phyloP scores from a whole-genome alignment of 371 early-diverging fungal genomes.

The Mucor lusitanicus region DNA sequence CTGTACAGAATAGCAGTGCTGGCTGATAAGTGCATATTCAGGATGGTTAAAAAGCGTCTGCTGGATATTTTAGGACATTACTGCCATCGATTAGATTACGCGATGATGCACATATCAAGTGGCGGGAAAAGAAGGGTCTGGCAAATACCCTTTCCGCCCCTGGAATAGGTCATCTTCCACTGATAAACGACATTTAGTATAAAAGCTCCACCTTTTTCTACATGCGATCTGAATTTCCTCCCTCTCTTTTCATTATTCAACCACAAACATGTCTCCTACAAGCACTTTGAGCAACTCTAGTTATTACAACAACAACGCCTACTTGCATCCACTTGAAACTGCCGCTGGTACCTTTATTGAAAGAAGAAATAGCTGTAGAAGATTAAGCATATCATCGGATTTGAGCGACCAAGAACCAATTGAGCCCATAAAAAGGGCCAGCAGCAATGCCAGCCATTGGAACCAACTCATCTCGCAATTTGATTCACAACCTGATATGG shows the following conservation, averaged over 20 bases:
- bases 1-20: background rate
- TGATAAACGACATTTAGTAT: background rate
- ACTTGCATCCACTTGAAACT: slow-evolving; percentile 11
- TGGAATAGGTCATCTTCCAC: slow-evolving; percentile 2
- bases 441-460: slow-evolving; percentile 10
- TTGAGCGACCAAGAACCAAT: slow-evolving; percentile 8
- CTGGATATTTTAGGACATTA: background rate
- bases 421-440: background rate
- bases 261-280: slow-evolving; percentile 4
- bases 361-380: slow-evolving; percentile 5
- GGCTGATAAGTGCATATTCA: no score
- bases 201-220: background rate
- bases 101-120: background rate
- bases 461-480: slow-evolving; percentile 19
- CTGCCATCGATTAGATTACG: slow-evolving; percentile 5
- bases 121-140: slow-evolving; percentile 22
- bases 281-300: background rate
- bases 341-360: slow-evolving; percentile 3
- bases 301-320: background rate
- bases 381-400: slow-evolving; percentile 12
- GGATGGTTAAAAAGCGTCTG: background rate
- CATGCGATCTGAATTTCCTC: background rate
- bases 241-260: background rate
- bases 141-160: slow-evolving; percentile 14
- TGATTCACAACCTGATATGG: slow-evolving; percentile 48